phyloP scores from a whole-genome alignment of 768 basidiomycete species.

The Pleurotus eryngii region DNA sequence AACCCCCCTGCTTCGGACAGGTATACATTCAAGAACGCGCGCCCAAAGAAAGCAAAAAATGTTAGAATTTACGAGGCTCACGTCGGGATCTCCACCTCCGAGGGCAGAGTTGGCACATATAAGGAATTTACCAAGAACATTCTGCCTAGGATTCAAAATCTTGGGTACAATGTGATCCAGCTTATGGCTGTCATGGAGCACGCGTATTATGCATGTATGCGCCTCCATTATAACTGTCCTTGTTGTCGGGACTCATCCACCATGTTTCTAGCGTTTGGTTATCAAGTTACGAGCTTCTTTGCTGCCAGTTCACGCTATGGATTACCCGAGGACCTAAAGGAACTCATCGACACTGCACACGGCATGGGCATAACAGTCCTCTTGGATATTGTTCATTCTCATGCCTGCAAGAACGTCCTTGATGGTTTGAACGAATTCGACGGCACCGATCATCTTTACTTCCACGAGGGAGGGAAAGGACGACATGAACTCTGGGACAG shows the following conservation, averaged over 20 bases:
- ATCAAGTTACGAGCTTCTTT: conserved; percentile 97
- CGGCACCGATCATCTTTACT: conserved; percentile 96
- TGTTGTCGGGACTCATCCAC: conserved; percentile 1
- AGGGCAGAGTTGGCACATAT: conserved; percentile 88
- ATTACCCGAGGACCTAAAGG: conserved; percentile 91
- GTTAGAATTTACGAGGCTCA: conserved; percentile 95
- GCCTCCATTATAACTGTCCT: not conserved
- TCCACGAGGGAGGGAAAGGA: conserved; percentile 90
- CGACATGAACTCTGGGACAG: conserved; percentile 98
- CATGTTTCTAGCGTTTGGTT: conserved; percentile 77
- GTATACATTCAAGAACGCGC: conserved; percentile 80
- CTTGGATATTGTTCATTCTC: conserved; percentile 96
- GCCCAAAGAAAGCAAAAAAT: conserved; percentile 62
- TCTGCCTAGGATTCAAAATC: conserved; percentile 81
- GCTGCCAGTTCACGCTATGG: conserved; percentile 96
- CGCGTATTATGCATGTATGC: conserved; percentile 93
- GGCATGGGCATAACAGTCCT: conserved; percentile 90
- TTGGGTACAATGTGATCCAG: conserved; percentile 97
- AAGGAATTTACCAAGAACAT: conserved; percentile 88
- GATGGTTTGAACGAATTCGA: conserved; percentile 97
- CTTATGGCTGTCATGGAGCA: conserved; percentile 99
- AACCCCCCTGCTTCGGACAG: conserved; percentile 74
- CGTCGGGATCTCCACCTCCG: conserved; percentile 92
- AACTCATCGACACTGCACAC: conserved; percentile 93
- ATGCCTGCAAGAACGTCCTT: conserved; percentile 95